Percentiles rank a stretch among this genome's conserved stretches.
phyloP scores from a whole-genome alignment of 1,284 basidiomycete species.

The Trametes polyzona region DNA sequence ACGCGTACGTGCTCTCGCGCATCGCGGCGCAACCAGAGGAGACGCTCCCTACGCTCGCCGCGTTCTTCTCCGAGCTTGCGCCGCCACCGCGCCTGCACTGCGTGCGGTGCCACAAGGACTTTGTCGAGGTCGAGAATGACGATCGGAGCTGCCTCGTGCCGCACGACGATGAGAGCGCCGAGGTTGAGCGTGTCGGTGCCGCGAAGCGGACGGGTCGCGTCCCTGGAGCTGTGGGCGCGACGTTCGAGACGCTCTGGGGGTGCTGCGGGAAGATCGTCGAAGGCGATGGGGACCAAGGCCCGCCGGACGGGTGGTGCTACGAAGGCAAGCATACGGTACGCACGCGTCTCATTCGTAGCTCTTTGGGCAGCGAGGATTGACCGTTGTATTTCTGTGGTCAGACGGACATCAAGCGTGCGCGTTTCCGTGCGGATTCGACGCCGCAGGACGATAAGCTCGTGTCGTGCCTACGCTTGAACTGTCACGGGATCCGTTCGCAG shows the following conservation, averaged over 20 bases:
- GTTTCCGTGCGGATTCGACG: constrained; percentile 76
- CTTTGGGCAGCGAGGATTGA: neutral
- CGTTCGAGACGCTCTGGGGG: constrained; percentile 61
- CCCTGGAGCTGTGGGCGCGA: constrained; percentile 34
- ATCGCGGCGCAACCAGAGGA: constrained; percentile 39
- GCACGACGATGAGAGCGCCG: constrained; percentile 58
- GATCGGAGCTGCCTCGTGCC: constrained; percentile 48
- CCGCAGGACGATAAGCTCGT: constrained; percentile 66
- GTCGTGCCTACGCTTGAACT: constrained; percentile 59
- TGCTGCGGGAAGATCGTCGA: constrained; percentile 73
- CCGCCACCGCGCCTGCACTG: constrained; percentile 74
- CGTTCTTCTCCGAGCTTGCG: constrained; percentile 60
- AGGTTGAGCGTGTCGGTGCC: constrained; percentile 49
- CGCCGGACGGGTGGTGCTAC: constrained; percentile 83
- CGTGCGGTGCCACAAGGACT: constrained; percentile 68
- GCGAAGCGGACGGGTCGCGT: constrained; percentile 27
- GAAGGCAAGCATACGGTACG: constrained; percentile 77
- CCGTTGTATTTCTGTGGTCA: constrained; percentile 28
- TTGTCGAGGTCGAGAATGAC: constrained; percentile 41
- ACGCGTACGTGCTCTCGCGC: constrained; percentile 60
- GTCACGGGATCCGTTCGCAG: constrained; percentile 46
- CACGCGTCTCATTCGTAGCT: constrained; percentile 9
- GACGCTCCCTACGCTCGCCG: constrained; percentile 45
- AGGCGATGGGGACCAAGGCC: constrained; percentile 77
- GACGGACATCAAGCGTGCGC: constrained; percentile 73